A percentile compares a stretch with the other conserved stretches of the same genome.
Conservation (phyloP, 1,139 yeast genomes). For the Candida frijolesensis region DNA sequence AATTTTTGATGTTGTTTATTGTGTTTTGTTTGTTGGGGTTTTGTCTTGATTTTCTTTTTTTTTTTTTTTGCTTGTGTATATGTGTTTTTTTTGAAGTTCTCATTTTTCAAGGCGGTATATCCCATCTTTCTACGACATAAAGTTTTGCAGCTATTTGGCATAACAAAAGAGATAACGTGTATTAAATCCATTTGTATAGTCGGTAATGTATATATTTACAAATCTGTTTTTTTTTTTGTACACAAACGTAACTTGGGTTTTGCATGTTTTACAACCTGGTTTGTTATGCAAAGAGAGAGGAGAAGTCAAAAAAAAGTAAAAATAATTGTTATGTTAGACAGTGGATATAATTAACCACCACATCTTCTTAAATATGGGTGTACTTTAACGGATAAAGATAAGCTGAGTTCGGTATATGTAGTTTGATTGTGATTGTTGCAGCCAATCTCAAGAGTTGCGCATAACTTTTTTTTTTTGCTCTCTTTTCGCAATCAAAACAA, state of each 20-base stretch:
- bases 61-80: too few relatives aligned
- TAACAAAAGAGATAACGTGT: too few relatives aligned
- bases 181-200: too few relatives aligned
- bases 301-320: too few relatives aligned
- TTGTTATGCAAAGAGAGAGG: neutral
- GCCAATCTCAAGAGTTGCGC: neutral
- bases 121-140: too few relatives aligned
- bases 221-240: neutral
- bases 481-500: conserved; percentile 3
- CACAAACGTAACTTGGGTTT: neutral
- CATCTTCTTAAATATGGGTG: neutral
- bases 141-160: too few relatives aligned
- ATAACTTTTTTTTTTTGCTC: neutral
- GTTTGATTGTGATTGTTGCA: neutral
- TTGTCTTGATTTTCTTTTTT: too few relatives aligned
- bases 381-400: too few relatives aligned
- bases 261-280: neutral
- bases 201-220: too few relatives aligned
- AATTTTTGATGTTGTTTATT: neutral
- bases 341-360: neutral
- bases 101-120: too few relatives aligned
- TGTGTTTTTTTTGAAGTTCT: too few relatives aligned
- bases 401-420: too few relatives aligned
- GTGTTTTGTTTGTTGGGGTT: neutral
- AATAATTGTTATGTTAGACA: neutral